Conservation (phyloP, 2,329 filamentous ascomycete species). For the Verticillium dahliae region DNA sequence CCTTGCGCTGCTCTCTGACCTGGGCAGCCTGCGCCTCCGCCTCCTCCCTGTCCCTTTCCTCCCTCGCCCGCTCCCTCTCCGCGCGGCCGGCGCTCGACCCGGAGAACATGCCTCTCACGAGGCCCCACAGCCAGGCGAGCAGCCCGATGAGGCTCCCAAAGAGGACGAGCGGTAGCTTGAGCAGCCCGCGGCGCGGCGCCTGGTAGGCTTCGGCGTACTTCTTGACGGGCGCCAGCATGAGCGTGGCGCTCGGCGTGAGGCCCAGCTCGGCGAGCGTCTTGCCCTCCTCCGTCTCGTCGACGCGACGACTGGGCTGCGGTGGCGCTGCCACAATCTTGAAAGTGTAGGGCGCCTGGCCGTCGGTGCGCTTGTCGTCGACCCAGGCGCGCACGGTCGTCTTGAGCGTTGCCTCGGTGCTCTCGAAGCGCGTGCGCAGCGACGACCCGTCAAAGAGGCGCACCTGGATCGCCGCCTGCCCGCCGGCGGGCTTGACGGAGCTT, state of each 20-base stretch:
- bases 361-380: slow-evolving; percentile 62
- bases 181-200: slow-evolving; percentile 11
- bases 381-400: slow-evolving; percentile 63
- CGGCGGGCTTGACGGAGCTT: slow-evolving; percentile 22
- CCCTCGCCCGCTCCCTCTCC: not conserved
- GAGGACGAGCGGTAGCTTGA: slow-evolving; percentile 11
- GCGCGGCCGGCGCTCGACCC: slow-evolving; percentile 13
- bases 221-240: slow-evolving; percentile 70
- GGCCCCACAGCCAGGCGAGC: slow-evolving; percentile 25
- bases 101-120: slow-evolving; percentile 21
- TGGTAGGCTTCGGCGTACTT: slow-evolving; percentile 35
- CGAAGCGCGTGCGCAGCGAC: slow-evolving; percentile 67
- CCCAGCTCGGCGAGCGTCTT: slow-evolving; percentile 62
- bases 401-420: slow-evolving; percentile 53
- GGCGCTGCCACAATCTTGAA: slow-evolving; percentile 83
- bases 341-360: slow-evolving; percentile 61
- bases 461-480: slow-evolving; percentile 52
- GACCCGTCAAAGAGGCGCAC: slow-evolving; percentile 80
- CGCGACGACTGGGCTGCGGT: slow-evolving; percentile 59
- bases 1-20: slow-evolving; percentile 14
- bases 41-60: slow-evolving; percentile 1
- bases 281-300: slow-evolving; percentile 70
- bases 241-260: slow-evolving; percentile 70
- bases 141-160: slow-evolving; percentile 23
- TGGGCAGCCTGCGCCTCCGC: slow-evolving; percentile 15